Evolutionary conservation across 345 rosid species (phyloP).

Genomic region (Dipteronia dyeriana): DNA sequence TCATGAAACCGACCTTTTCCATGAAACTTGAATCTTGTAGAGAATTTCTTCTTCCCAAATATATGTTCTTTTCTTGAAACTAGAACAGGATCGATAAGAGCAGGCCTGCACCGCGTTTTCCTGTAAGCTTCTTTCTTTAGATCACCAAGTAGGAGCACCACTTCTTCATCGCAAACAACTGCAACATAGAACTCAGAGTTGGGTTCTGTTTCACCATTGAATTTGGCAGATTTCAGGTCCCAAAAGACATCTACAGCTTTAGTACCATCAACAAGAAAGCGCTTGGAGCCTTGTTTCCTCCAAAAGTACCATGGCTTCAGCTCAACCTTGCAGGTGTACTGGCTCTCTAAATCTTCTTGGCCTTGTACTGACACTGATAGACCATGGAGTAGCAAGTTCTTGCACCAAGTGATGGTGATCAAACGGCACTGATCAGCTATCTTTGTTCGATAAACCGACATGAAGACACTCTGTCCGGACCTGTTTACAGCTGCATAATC

Average conservation of each 20-base stretch:
- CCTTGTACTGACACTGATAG: slow-evolving; percentile 58
- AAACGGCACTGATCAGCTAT: slow-evolving; percentile 59
- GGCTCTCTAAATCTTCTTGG: slow-evolving; percentile 39
- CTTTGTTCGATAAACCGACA: slow-evolving; percentile 60
- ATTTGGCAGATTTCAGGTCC: slow-evolving; percentile 68
- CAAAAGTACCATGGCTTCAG: slow-evolving; percentile 78
- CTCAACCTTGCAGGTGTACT: slow-evolving; percentile 64
- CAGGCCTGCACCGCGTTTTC: slow-evolving; percentile 67
- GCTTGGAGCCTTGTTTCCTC: slow-evolving; percentile 72
- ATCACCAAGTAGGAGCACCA: slow-evolving; percentile 77
- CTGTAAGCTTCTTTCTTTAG: slow-evolving; percentile 71
- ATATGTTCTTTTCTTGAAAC: slow-evolving; percentile 70
- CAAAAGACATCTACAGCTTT: slow-evolving; percentile 59
- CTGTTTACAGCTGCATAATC: slow-evolving; percentile 52
- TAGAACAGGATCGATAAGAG: slow-evolving; percentile 60
- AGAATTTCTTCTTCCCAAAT: slow-evolving; percentile 65
- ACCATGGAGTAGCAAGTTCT: slow-evolving; percentile 60
- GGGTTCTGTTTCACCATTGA: slow-evolving; percentile 73
- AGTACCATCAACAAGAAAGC: slow-evolving; percentile 42
- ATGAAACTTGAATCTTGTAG: slow-evolving; percentile 50
- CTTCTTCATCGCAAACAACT: slow-evolving; percentile 76
- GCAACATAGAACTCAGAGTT: slow-evolving; percentile 71
- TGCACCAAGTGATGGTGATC: slow-evolving; percentile 67
- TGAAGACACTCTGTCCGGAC: slow-evolving; percentile 69
- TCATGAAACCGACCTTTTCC: slow-evolving; percentile 53